A percentile compares a stretch with the other conserved stretches of the same genome.
phyloP scores from a whole-genome alignment of 768 basidiomycete species.

The Termitomyces sp. region DNA sequence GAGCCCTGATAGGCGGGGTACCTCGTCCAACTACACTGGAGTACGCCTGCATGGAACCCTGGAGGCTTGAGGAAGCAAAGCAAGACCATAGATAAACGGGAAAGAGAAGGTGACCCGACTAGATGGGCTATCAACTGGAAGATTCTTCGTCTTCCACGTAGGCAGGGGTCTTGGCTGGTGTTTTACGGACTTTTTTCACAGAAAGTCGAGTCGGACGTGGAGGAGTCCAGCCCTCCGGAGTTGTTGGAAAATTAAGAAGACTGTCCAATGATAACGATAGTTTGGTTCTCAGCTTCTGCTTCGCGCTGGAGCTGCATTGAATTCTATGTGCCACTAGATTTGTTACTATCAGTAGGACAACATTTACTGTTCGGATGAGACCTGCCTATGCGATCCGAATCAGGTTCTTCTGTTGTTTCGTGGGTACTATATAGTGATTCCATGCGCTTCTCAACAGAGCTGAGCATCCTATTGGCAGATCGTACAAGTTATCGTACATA shows the following conservation, averaged over 20 bases:
- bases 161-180: neutral
- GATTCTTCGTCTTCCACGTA: neutral
- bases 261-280: conserved; percentile 3
- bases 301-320: conserved; percentile 6
- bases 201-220: neutral
- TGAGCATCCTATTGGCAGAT: conserved; percentile 15
- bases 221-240: neutral
- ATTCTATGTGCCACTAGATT: conserved; percentile 8
- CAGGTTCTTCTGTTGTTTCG: neutral
- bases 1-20: neutral
- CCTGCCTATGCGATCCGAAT: conserved; percentile 12
- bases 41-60: neutral
- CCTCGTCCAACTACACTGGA: neutral
- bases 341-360: conserved; percentile 1
- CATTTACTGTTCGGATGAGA: neutral
- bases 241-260: conserved; percentile 4
- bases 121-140: neutral
- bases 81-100: neutral
- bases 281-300: conserved; percentile 6
- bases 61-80: neutral
- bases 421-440: conserved; percentile 8
- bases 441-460: conserved; percentile 17
- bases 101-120: no score
- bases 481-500: conserved; percentile 2
- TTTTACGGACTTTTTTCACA: neutral